Evolutionary conservation across 805 yeast genomes (phyloP).

Genomic region (Jamesozyma lodderae): DNA sequence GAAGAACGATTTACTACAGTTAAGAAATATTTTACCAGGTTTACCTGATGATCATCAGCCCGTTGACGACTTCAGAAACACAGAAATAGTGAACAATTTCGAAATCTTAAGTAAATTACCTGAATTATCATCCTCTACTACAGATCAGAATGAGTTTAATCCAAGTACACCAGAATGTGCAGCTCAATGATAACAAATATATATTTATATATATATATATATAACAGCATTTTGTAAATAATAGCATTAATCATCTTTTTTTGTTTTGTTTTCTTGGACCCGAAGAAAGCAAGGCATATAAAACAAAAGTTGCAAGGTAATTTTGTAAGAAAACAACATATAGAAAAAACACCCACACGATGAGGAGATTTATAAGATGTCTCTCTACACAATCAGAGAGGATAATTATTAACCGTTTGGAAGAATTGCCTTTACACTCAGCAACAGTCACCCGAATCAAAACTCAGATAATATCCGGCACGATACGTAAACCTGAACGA

Average conservation of each 20-base stretch:
- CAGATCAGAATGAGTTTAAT: conserved; percentile 1
- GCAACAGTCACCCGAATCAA: neutral
- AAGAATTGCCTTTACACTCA: conserved; percentile 1
- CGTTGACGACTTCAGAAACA: conserved; percentile 21
- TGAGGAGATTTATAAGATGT: neutral
- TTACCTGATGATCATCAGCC: conserved; percentile 1
- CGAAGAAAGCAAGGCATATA: no score
- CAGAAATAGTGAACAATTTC: conserved; percentile 24
- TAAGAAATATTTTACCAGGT: conserved; percentile 48
- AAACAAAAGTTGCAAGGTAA: no score
- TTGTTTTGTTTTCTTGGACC: no score
- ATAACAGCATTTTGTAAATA: no score
- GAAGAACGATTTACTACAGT: conserved; percentile 47
- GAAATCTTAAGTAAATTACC: conserved; percentile 16
- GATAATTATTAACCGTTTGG: neutral
- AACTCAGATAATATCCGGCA: neutral
- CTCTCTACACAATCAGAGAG: neutral
- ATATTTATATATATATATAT: no score
- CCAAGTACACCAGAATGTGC: conserved; percentile 34
- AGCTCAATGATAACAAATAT: no score
- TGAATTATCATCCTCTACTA: conserved; percentile 1
- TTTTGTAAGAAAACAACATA: no score
- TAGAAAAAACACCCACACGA: no score
- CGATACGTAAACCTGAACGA: neutral
- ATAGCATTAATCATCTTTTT: neutral